Evolutionary conservation across 371 early-diverging fungal genomes (phyloP), one percentile per base, ranked within the genome.

Genomic region (Zopfochytrium polystomum): DNA sequence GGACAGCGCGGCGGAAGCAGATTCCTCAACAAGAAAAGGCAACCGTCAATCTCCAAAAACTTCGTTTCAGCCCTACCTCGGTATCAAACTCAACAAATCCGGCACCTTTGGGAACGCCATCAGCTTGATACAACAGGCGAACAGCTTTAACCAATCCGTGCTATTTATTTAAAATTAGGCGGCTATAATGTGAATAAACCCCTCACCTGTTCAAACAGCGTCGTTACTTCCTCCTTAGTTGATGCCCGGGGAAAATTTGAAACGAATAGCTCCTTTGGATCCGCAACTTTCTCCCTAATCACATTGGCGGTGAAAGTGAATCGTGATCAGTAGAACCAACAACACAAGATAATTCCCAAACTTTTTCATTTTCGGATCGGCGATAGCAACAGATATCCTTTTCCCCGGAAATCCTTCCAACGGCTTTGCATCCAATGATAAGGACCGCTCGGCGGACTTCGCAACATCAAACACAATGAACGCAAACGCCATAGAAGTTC

Each of bases 71-170:
- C 4, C 54, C 2, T 35, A 77, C 77, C 67, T 70, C 68, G 29
- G 54, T 52, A 35, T 62, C 63, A 55, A 66, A 80, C 33, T 72
- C 74, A n/a, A 74, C 66, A 63, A 76, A 80, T 5, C 68, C 80
- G 43, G 58, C 55, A 38, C 76, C 77, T 7, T 64, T 58, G 1
- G 66, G 45, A 13, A 66, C 35, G 5, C 73, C 70, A 30, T 67
- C 52, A 5, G 44, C 4, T 25, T 34, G 52, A 20, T 31, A 3
- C 15, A 73, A 49, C 18, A 79, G 13, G 18, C 69, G 63, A 38
- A 75, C 66, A 13, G 65, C 60, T 63, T 66, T 63, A 15, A 79
- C 66, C 18, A 29, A 34, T 13, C 77, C 76, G 54, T 53, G 66
- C 78, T 77, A 52, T 20, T 15, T 13, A 47, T 23, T 26, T 34